These are phyloP conservation scores for Malus hybrid DNA, from an alignment of 331 rosid genomes.

Conservation along the genomic window DNA sequence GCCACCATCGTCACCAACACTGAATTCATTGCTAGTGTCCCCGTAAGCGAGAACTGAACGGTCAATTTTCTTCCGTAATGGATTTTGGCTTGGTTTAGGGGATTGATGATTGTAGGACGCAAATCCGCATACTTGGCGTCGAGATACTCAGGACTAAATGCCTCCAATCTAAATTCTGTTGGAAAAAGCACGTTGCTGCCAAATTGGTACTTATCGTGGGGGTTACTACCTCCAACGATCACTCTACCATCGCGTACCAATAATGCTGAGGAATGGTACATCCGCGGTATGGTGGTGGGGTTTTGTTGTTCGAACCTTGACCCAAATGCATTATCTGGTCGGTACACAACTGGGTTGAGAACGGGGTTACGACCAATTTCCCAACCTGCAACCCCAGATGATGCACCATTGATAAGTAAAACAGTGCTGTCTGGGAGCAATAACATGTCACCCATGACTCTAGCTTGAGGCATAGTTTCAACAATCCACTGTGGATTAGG, in stretches of 20 bases:
- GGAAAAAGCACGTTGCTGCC: constrained; percentile 30
- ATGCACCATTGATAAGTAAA: constrained; percentile 56
- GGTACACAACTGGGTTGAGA: constrained; percentile 41
- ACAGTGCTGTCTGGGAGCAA: constrained; percentile 60
- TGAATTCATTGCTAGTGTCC: neutral
- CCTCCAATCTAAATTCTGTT: constrained; percentile 55
- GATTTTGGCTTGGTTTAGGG: constrained; percentile 20
- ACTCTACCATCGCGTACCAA: constrained; percentile 62
- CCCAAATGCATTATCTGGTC: neutral
- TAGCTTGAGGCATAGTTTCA: constrained; percentile 58
- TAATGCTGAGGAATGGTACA: constrained; percentile 63
- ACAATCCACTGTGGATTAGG: constrained; percentile 41
- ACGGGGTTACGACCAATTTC: constrained; percentile 35
- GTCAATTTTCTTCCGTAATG: constrained; percentile 13
- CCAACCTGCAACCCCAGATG: constrained; percentile 50
- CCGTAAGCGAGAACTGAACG: constrained; percentile 22
- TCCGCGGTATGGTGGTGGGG: constrained; percentile 34
- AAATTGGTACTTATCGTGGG: constrained; percentile 27
- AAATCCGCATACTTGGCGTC: constrained; percentile 7
- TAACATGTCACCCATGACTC: constrained; percentile 56
- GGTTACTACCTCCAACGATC: constrained; percentile 59
- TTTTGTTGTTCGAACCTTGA: constrained; percentile 32
- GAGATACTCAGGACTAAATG: constrained; percentile 49
- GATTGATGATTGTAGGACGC: constrained; percentile 38
- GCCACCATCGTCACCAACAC: constrained; percentile 43